These are phyloP conservation scores for Trichothecium sympodiale DNA, from an alignment of 2,329 filamentous ascomycete genomes.

Conservation along the genomic window DNA sequence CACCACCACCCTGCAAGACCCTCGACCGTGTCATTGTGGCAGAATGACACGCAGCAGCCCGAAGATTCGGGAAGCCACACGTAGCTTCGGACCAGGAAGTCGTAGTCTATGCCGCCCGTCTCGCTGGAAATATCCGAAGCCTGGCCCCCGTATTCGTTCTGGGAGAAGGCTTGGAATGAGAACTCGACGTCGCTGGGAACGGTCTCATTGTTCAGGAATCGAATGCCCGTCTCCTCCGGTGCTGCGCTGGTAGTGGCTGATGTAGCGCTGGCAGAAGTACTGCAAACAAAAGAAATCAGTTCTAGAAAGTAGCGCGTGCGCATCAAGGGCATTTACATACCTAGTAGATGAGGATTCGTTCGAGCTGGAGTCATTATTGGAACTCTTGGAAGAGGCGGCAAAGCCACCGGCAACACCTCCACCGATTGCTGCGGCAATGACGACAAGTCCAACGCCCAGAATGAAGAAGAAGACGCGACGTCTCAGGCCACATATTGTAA, in stretches of 20 bases:
- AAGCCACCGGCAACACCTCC: conserved; percentile 5
- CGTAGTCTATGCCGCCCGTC: conserved; percentile 13
- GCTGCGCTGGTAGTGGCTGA: not conserved
- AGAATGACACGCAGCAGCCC: conserved; percentile 13
- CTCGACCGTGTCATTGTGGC: conserved; percentile 10
- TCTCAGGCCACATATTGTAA: conserved; percentile 3
- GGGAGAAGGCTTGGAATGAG: conserved; percentile 20
- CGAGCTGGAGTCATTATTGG: not conserved
- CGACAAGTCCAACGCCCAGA: conserved; percentile 1
- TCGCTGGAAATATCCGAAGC: conserved; percentile 11
- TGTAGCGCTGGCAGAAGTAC: not conserved
- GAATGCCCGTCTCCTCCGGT: conserved; percentile 1
- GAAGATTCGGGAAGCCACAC: conserved; percentile 11
- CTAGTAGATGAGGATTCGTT: not conserved
- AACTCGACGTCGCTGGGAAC: conserved; percentile 6
- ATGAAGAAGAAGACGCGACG: conserved; percentile 2
- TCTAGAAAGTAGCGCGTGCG: too few species aligned
- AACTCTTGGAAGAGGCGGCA: conserved; percentile 1
- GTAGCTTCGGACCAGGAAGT: conserved; percentile 11
- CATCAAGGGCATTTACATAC: too few species aligned
- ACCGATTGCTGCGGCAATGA: conserved; percentile 4
- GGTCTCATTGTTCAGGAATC: conserved; percentile 14
- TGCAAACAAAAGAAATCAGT: not conserved
- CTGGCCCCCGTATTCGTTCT: conserved; percentile 11
- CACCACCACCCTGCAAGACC: conserved; percentile 15